Percentiles rank a stretch among this genome's conserved stretches.
Evolutionary conservation across 257 asterid species (phyloP).

Genomic region (Verbascum thapsus): DNA sequence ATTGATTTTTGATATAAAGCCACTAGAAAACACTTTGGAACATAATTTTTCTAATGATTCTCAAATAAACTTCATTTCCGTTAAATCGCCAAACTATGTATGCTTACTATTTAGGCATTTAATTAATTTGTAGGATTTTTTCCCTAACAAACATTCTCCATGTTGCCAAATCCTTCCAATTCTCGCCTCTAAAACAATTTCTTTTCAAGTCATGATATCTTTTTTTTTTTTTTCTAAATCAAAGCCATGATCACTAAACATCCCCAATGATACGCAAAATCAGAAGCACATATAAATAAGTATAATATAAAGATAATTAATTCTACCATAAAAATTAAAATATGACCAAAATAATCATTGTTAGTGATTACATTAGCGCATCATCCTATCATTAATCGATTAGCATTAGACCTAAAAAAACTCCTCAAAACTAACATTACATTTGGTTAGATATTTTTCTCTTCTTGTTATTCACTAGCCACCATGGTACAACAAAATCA

Average conservation of each 20-base stretch:
- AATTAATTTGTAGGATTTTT: not conserved
- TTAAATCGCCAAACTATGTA: not conserved
- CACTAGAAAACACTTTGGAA: too few relatives aligned
- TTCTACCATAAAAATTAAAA: slow-evolving; percentile 23
- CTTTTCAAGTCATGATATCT: too few relatives aligned
- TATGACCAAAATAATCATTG: slow-evolving; percentile 36
- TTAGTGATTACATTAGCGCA: slow-evolving; percentile 40
- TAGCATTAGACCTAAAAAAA: slow-evolving; percentile 10
- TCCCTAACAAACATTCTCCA: not conserved
- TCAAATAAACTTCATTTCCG: not conserved
- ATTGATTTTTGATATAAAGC: too few relatives aligned
- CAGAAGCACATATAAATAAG: not conserved
- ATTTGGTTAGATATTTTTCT: slow-evolving; percentile 26
- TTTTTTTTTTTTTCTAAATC: too few relatives aligned
- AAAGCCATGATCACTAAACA: too few relatives aligned
- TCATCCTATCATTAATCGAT: slow-evolving; percentile 22
- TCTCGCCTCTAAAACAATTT: too few relatives aligned
- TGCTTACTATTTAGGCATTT: not conserved
- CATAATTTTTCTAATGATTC: too few relatives aligned
- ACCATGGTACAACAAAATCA: slow-evolving; percentile 27
- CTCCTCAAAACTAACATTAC: slow-evolving; percentile 25
- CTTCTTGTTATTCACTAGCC: not conserved
- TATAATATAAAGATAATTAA: slow-evolving; percentile 9
- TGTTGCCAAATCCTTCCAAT: not conserved
- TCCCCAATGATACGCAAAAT: not conserved